These are phyloP conservation scores for Neonectria coccinea DNA, from an alignment of 2,329 filamentous ascomycete genomes.

Conservation along the genomic window DNA sequence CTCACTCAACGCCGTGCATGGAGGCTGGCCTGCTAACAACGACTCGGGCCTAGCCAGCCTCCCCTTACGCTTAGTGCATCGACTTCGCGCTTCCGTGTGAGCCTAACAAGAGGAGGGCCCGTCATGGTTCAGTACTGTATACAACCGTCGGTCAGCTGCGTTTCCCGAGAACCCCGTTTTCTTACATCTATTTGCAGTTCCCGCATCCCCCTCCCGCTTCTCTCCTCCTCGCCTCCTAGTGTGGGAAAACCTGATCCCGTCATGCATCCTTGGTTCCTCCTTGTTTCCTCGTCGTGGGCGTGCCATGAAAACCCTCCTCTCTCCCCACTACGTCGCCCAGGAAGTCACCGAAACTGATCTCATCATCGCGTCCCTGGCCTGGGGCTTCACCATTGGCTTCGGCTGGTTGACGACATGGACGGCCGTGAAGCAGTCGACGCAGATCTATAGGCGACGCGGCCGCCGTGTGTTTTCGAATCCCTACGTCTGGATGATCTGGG, in stretches of 20 bases:
- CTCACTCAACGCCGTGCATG: not conserved
- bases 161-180: not conserved
- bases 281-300: not conserved
- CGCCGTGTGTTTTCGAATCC: constrained; percentile 50
- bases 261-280: not conserved
- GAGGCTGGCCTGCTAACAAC: not conserved
- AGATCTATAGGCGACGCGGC: constrained; percentile 50
- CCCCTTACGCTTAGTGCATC: too few relatives aligned
- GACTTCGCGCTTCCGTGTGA: not conserved
- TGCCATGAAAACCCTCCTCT: constrained; percentile 41
- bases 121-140: not conserved
- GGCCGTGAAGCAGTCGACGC: constrained; percentile 50
- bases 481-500: constrained; percentile 62
- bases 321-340: constrained; percentile 37
- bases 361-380: constrained; percentile 46
- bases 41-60: not conserved
- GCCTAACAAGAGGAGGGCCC: not conserved
- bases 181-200: not conserved
- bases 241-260: not conserved
- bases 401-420: constrained; percentile 53
- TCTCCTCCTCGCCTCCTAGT: too few relatives aligned
- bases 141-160: not conserved
- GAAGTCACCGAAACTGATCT: constrained; percentile 35
- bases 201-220: too few relatives aligned
- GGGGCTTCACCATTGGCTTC: constrained; percentile 54